Conservation (phyloP, 169 alveolate species). For the Eimeria acervulina region DNA sequence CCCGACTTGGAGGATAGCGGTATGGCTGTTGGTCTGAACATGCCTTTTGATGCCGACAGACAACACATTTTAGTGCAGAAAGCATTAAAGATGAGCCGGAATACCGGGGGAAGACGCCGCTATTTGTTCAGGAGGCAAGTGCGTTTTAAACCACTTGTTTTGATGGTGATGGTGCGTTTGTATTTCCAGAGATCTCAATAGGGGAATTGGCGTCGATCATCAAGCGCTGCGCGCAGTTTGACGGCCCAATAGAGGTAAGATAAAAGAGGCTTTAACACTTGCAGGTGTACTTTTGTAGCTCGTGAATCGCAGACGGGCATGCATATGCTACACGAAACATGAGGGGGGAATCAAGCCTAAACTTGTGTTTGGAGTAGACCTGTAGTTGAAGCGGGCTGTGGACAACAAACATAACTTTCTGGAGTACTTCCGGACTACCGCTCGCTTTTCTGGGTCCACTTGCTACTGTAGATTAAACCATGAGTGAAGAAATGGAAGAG, state of each 20-base stretch:
- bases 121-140: not conserved
- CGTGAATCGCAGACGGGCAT: not conserved
- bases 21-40: not conserved
- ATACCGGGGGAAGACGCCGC: not conserved
- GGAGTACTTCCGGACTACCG: not conserved
- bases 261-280: not conserved
- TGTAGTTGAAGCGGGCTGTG: not conserved
- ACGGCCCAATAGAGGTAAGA: constrained; percentile 61
- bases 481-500: not conserved
- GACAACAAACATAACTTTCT: not conserved
- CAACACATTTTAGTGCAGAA: not conserved
- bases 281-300: not conserved
- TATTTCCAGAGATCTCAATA: constrained; percentile 36
- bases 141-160: not conserved
- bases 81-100: not conserved
- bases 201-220: constrained; percentile 46
- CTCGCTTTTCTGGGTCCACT: not conserved
- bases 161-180: not conserved
- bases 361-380: not conserved
- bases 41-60: not conserved
- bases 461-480: not conserved
- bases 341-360: not conserved
- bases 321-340: not conserved
- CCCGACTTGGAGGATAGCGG: constrained; percentile 71
- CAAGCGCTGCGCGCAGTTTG: constrained; percentile 51